These are phyloP conservation scores for Vigna nakashimae DNA, from an alignment of 306 rosid species.

Conservation along the genomic window DNA sequence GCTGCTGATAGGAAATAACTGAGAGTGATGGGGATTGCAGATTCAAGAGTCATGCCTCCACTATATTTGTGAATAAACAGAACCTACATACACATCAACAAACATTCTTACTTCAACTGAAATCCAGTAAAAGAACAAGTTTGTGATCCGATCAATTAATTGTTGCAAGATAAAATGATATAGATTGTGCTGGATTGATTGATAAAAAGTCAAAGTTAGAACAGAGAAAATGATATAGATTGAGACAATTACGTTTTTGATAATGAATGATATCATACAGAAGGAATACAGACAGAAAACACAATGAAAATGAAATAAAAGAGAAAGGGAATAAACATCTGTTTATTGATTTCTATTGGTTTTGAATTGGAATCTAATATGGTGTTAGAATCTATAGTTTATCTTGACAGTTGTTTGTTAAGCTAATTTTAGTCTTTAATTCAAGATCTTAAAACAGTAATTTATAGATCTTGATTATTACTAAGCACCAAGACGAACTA, in stretches of 20 bases:
- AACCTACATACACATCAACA: slow-evolving; percentile 58
- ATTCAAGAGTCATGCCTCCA: slow-evolving; percentile 58
- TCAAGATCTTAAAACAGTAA: too few species aligned
- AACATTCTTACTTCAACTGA: background rate
- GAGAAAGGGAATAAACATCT: background rate
- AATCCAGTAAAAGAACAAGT: background rate
- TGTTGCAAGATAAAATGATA: background rate
- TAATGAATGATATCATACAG: background rate
- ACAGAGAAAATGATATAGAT: background rate
- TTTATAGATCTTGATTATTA: too few species aligned
- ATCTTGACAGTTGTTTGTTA: too few species aligned
- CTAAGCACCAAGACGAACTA: too few species aligned
- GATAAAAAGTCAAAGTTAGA: background rate
- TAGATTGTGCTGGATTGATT: background rate
- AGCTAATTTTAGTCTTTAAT: too few species aligned
- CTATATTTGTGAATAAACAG: slow-evolving; percentile 78
- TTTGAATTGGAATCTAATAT: too few species aligned
- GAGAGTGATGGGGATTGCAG: slow-evolving; percentile 56
- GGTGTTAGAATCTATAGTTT: too few species aligned
- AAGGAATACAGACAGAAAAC: background rate
- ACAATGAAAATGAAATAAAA: background rate
- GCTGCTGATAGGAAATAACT: slow-evolving; percentile 61
- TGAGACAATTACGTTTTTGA: background rate
- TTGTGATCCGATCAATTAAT: background rate
- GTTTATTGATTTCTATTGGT: too few species aligned